phyloP scores from a whole-genome alignment of 2,329 filamentous ascomycete species.

The Chaetomium sp. region DNA sequence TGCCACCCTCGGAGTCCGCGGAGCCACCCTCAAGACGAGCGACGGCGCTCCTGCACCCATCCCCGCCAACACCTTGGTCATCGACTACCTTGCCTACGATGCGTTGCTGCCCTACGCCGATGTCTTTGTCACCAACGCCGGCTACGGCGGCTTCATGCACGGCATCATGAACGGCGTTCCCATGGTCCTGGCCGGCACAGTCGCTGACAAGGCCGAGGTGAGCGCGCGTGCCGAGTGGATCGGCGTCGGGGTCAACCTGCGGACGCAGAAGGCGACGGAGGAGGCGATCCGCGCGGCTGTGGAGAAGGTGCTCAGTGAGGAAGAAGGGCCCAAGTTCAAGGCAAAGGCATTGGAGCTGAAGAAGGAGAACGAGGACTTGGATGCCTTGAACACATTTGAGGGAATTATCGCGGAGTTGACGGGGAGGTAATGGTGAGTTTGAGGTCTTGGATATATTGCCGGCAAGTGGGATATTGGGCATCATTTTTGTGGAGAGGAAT shows the following conservation, averaged over 20 bases:
- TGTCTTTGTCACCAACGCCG: conserved; percentile 43
- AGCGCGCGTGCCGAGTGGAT: conserved; percentile 36
- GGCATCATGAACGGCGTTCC: conserved; percentile 40
- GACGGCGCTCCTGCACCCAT: conserved; percentile 1
- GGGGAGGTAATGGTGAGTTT: not conserved
- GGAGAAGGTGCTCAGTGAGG: conserved; percentile 24
- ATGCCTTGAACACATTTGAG: conserved; percentile 9
- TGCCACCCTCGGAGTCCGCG: conserved; percentile 28
- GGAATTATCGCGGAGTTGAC: conserved; percentile 4
- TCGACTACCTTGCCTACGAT: conserved; percentile 45
- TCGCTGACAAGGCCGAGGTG: conserved; percentile 38
- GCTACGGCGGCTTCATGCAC: conserved; percentile 43
- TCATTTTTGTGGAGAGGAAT: not conserved
- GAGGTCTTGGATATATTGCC: not conserved
- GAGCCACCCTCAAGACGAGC: conserved; percentile 23
- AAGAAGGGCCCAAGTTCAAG: conserved; percentile 26
- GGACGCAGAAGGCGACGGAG: conserved; percentile 28
- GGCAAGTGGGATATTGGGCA: not conserved
- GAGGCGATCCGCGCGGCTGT: conserved; percentile 28
- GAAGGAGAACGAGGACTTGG: conserved; percentile 20
- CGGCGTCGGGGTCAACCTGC: conserved; percentile 40
- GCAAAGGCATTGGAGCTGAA: conserved; percentile 22
- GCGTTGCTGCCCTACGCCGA: conserved; percentile 37
- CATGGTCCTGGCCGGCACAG: conserved; percentile 39
- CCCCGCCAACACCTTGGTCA: conserved; percentile 36